These are phyloP conservation scores for Wickerhamiella qilinensis DNA, from an alignment of 805 yeast genomes.

Conservation along the genomic window DNA sequence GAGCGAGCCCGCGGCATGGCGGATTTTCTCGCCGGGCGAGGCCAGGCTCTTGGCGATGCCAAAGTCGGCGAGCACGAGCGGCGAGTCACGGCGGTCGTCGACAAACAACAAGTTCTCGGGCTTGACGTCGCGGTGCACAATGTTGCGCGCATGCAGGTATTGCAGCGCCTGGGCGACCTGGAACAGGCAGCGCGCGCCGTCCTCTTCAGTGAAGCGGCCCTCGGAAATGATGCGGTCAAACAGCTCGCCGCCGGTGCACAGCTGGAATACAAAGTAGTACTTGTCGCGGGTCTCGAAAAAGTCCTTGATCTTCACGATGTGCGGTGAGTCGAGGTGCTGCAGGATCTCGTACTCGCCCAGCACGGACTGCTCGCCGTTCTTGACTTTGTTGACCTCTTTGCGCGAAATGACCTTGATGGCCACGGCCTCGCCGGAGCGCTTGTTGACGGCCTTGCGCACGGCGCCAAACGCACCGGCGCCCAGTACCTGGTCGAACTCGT, in stretches of 20 bases:
- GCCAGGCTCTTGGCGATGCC: conserved; percentile 78
- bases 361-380: conserved; percentile 62
- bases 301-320: conserved; percentile 77
- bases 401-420: conserved; percentile 83
- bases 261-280: conserved; percentile 82
- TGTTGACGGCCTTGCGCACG: conserved; percentile 55
- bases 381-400: conserved; percentile 67
- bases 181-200: conserved; percentile 59
- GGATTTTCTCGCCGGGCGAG: conserved; percentile 42
- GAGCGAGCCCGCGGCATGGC: conserved; percentile 73
- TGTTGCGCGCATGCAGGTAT: conserved; percentile 58
- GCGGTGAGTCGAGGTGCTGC: conserved; percentile 56
- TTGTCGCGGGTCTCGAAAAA: conserved; percentile 91
- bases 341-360: conserved; percentile 63
- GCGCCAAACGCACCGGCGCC: conserved; percentile 96
- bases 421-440: conserved; percentile 46
- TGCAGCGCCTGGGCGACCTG: conserved; percentile 66
- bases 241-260: conserved; percentile 92
- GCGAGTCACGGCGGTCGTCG: conserved; percentile 42
- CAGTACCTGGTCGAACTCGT: conserved; percentile 64
- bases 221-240: conserved; percentile 70
- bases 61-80: conserved; percentile 81
- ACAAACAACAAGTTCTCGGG: conserved; percentile 78
- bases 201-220: conserved; percentile 78
- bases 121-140: conserved; percentile 87